phyloP scores from a whole-genome alignment of 1,284 basidiomycete genomes.

The Takashimella tepidaria region DNA sequence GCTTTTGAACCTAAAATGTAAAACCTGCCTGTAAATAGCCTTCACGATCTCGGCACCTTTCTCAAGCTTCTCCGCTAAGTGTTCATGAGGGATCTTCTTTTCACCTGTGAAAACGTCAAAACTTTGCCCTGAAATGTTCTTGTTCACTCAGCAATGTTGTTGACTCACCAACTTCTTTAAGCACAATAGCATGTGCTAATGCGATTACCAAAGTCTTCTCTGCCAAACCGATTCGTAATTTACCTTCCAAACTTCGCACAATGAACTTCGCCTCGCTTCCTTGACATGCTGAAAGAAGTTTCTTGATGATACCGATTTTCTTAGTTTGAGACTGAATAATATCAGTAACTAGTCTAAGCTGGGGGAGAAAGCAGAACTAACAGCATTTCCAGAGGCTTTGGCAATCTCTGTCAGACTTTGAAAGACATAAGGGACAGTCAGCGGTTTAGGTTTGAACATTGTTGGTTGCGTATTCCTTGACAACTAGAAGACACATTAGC shows the following conservation, averaged over 20 bases:
- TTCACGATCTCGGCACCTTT: constrained; percentile 76
- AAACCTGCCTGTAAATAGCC: constrained; percentile 75
- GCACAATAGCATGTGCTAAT: constrained; percentile 75
- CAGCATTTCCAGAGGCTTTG: constrained; percentile 72
- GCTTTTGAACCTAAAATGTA: background rate
- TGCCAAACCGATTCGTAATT: constrained; percentile 93
- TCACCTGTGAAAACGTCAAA: constrained; percentile 51
- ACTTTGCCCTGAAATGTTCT: too few species aligned
- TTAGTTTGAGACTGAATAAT: constrained; percentile 74
- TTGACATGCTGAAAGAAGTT: constrained; percentile 86
- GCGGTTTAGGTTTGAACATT: constrained; percentile 85
- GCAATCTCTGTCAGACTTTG: constrained; percentile 81
- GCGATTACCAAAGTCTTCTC: constrained; percentile 88
- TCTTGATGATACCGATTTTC: constrained; percentile 94
- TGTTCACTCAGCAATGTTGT: background rate
- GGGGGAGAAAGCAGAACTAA: too few species aligned
- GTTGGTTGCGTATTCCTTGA: constrained; percentile 93
- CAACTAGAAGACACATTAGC: constrained; percentile 53
- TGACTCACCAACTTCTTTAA: constrained; percentile 64
- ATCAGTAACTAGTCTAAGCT: background rate
- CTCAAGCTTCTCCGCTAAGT: constrained; percentile 69
- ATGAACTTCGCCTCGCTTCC: constrained; percentile 86
- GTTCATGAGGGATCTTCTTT: constrained; percentile 69
- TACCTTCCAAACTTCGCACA: constrained; percentile 91
- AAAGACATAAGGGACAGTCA: constrained; percentile 86